phyloP scores from a whole-genome alignment of 164 flowering plant species.

The Tetrastigma voinierianum region DNA sequence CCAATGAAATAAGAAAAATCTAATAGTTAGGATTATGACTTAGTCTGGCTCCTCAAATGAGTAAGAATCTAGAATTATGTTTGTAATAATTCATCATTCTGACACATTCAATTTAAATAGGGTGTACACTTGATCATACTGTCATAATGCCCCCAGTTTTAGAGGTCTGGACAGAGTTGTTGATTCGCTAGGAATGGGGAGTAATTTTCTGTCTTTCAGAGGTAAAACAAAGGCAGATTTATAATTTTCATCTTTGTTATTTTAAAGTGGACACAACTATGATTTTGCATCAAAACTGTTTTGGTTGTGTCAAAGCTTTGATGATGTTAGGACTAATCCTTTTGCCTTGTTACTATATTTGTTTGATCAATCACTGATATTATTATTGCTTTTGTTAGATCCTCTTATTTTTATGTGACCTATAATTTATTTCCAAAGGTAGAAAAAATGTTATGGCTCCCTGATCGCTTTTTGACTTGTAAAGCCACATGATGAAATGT shows the following conservation, averaged over 20 bases:
- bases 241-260: not conserved
- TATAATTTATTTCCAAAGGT: too few relatives aligned
- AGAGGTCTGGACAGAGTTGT: not conserved
- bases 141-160: not conserved
- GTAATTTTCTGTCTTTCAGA: not conserved
- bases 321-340: too few relatives aligned
- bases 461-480: too few relatives aligned
- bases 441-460: not conserved
- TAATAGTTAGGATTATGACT: not conserved
- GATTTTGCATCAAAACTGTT: not conserved
- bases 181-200: not conserved
- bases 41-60: not conserved
- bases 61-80: not conserved
- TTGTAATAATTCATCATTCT: not conserved
- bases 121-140: not conserved
- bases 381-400: too few relatives aligned
- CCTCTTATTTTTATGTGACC: too few relatives aligned
- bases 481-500: not conserved
- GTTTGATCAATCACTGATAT: too few relatives aligned
- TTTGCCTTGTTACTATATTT: too few relatives aligned
- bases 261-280: not conserved
- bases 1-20: not conserved
- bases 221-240: not conserved
- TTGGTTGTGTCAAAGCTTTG: not conserved
- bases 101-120: not conserved